Conservation (phyloP, 257 asterid species). For the Ballota nigra region DNA sequence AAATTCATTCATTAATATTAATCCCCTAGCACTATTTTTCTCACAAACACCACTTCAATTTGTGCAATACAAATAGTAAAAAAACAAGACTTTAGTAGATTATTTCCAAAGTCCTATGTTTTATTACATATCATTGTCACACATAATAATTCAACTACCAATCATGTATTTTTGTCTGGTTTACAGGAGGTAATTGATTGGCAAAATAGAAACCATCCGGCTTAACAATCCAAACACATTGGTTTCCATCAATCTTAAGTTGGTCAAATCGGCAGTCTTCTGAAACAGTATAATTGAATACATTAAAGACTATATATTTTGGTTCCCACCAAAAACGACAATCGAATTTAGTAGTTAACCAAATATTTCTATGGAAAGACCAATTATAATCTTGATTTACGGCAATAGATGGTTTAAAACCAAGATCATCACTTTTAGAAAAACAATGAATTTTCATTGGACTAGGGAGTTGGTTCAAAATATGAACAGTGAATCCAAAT, state of each 20-base stretch:
- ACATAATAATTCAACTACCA: neutral
- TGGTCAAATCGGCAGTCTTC: neutral
- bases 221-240: neutral
- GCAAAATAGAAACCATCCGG: neutral
- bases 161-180: neutral
- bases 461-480: neutral
- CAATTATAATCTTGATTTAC: neutral
- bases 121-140: neutral
- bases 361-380: neutral
- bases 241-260: neutral
- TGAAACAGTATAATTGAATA: neutral
- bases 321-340: neutral
- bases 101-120: too few species aligned
- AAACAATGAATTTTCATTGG: neutral
- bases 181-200: neutral
- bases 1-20: too few species aligned
- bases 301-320: neutral
- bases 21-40: too few species aligned
- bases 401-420: neutral
- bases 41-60: too few species aligned
- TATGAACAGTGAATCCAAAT: neutral
- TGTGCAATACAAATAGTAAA: too few species aligned
- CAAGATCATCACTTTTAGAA: neutral
- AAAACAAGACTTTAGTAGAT: too few species aligned
- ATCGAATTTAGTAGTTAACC: neutral